Evolutionary conservation across 805 yeast species (phyloP).

Genomic region (Lachancea sp.): DNA sequence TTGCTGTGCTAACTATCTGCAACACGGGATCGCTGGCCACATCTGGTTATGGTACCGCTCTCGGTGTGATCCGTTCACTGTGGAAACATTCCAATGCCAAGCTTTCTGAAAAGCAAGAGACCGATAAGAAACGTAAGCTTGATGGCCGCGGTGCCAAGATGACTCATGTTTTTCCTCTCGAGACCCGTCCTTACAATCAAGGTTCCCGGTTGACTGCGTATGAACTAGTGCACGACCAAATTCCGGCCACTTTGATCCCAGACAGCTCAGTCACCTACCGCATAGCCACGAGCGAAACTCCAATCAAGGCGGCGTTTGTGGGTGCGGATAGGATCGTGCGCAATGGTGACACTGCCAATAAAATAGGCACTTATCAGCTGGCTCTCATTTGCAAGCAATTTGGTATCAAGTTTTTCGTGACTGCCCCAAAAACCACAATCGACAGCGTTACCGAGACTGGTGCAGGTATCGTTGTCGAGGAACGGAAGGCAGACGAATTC

Average conservation of each 20-base stretch:
- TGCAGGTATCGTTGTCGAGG: conserved; percentile 74
- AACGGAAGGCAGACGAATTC: conserved; percentile 76
- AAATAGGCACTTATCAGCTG: conserved; percentile 90
- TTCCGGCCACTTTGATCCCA: conserved; percentile 83
- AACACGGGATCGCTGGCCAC: conserved; percentile 97
- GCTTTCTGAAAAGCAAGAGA: conserved; percentile 16
- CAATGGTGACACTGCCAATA: conserved; percentile 95
- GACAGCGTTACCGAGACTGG: conserved; percentile 65
- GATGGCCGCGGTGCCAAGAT: conserved; percentile 40
- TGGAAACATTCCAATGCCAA: conserved; percentile 37
- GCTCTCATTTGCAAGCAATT: conserved; percentile 62
- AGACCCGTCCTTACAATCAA: conserved; percentile 94
- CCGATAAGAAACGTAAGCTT: conserved; percentile 17
- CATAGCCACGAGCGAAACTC: conserved; percentile 42
- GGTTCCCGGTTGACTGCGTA: conserved; percentile 91
- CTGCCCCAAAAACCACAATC: conserved; percentile 91
- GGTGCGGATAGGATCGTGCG: conserved; percentile 93
- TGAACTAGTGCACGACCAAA: conserved; percentile 76
- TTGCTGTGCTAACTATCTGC: conserved; percentile 85
- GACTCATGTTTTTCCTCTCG: conserved; percentile 76
- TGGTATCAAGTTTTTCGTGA: conserved; percentile 79
- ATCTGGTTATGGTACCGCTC: conserved; percentile 95
- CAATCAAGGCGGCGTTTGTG: conserved; percentile 81
- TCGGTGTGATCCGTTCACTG: conserved; percentile 81
- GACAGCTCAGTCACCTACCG: conserved; percentile 88